phyloP scores from a whole-genome alignment of 331 rosid genomes.

The Malus hybrid region DNA sequence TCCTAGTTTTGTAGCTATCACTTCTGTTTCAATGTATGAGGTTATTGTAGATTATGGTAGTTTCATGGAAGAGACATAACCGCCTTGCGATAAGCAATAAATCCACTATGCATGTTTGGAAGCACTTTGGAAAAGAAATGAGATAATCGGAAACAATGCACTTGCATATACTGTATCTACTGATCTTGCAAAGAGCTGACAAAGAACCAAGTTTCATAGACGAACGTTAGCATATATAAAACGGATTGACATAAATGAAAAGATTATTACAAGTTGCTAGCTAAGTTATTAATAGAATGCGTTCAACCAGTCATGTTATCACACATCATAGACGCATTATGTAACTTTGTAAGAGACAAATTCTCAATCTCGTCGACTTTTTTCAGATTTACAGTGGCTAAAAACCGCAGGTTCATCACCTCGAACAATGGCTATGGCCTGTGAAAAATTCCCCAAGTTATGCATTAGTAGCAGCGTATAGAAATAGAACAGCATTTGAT shows the following conservation, averaged over 20 bases:
- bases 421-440: conserved; percentile 23
- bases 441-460: background rate
- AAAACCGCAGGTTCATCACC: conserved; percentile 12
- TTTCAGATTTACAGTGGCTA: background rate
- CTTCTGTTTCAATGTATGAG: too few species aligned
- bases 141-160: too few species aligned
- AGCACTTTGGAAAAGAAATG: too few species aligned
- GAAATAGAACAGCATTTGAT: background rate
- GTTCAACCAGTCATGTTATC: background rate
- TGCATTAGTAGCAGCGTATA: background rate
- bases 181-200: too few species aligned
- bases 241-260: background rate
- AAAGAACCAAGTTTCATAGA: background rate
- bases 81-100: too few species aligned
- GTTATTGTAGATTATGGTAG: too few species aligned
- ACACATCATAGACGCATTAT: background rate
- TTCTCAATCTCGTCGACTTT: background rate
- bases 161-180: too few species aligned
- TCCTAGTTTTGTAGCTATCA: too few species aligned
- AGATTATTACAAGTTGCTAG: background rate
- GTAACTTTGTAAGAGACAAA: background rate
- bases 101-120: too few species aligned
- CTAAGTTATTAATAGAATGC: background rate
- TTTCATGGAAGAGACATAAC: too few species aligned
- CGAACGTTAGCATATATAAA: too few species aligned